Evolutionary conservation across 1,284 basidiomycete genomes (phyloP), one percentile per base, ranked within the genome.

Genomic region (Heimioporus retisporus): DNA sequence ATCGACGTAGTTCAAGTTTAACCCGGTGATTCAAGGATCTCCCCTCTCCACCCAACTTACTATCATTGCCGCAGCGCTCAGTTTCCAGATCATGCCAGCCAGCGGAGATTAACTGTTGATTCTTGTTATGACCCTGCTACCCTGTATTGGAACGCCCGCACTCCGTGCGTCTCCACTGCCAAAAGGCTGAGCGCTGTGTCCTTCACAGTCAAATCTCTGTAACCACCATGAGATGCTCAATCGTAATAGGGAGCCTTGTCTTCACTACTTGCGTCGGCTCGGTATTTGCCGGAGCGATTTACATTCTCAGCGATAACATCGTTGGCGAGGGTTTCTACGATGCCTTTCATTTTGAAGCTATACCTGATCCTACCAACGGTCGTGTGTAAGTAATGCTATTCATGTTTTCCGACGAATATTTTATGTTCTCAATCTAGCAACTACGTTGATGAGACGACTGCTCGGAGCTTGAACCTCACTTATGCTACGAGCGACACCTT

Each of bases 381-480:
- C 79, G 84, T 51, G 85, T 86, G 81, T 85, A 76, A 63, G 81
- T 79, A 19, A 28, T 58, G 18, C 25, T 21, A 55, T 44, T 14
- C 35, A 55, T 18, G 19, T 21, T 60, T 40, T 43, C 6, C 2
- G 25, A 43, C 16, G 2, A 7, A 48, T 50, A 42, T 25, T 48
- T 40, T 44, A 64, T 53, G 16, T 42, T 44, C 31, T 68, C 31
- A 35, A 46, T 59, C n/a, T 57, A 88, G 87, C 31, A 87, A 86
- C 72, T 90, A 90, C 64, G 86, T 89, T 28, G 73, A 84, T 69
- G 69, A 81, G 59, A 64, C 75, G 4, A 88, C 85, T 0, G 86
- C 88, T 15, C 73, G 74, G 46, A 74, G 69, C 31, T 69, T 82
- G 59, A 87, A 87, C 68, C 74, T 89, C 64, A 86, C 86, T 1